These are phyloP conservation scores for Psilocybe tampanensis DNA, from an alignment of 768 basidiomycete species.

Conservation along the genomic window DNA sequence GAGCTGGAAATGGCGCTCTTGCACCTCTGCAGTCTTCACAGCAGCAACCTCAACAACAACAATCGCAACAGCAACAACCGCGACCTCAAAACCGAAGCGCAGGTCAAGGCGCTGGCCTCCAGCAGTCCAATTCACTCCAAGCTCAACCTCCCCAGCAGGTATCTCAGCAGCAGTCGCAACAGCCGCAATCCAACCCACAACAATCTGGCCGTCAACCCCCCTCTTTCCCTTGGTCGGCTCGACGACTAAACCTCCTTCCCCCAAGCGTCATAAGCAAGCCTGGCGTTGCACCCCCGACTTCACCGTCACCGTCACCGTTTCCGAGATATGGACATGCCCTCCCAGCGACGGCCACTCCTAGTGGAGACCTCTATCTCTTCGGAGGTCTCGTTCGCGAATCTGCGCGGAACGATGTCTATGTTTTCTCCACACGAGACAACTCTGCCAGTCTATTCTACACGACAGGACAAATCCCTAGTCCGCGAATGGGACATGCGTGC, in stretches of 20 bases:
- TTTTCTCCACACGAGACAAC: constrained; percentile 81
- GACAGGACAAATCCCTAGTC: constrained; percentile 82
- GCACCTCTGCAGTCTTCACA: constrained; percentile 25
- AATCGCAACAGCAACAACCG: constrained; percentile 41
- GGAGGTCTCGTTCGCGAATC: constrained; percentile 93
- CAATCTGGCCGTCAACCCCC: constrained; percentile 38
- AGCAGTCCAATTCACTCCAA: constrained; percentile 27
- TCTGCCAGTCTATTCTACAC: constrained; percentile 85
- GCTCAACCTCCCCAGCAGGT: constrained; percentile 20
- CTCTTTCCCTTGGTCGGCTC: constrained; percentile 84
- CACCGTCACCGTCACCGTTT: constrained; percentile 86
- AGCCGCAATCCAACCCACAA: constrained; percentile 28
- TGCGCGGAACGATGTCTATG: constrained; percentile 90
- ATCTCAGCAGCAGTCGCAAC: constrained; percentile 25
- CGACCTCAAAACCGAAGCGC: constrained; percentile 37
- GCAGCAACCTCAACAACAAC: constrained; percentile 30
- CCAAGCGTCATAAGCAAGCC: constrained; percentile 67
- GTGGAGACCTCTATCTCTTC: constrained; percentile 93
- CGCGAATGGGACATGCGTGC: constrained; percentile 95
- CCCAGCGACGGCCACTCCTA: constrained; percentile 72
- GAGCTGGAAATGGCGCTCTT: constrained; percentile 25
- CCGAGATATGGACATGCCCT: constrained; percentile 96
- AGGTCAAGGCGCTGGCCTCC: constrained; percentile 28
- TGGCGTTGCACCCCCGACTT: constrained; percentile 60
- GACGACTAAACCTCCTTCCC: constrained; percentile 69